Base-by-base conservation (phyloP, 2,329 filamentous ascomycete species). In the Raffaelea deltoideospora region DNA sequence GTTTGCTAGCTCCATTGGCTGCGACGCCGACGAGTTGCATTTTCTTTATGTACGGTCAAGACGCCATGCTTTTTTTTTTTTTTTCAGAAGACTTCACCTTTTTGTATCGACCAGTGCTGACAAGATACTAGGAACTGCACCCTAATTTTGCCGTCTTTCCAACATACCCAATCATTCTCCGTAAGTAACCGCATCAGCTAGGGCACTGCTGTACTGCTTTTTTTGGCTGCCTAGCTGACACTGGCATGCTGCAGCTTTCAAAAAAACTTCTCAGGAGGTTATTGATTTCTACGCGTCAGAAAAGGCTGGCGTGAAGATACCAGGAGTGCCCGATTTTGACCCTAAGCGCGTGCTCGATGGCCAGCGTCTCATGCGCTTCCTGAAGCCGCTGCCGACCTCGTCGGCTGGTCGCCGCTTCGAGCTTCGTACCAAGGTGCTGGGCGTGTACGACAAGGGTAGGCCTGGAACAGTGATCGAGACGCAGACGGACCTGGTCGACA, bases 371-470 rank as follows among this genome's bases (percentile, higher is more conserved):
- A 72, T 92, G 44, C 69, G 78, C 39, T 79, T 90, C 58, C 60
- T 82, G 55, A 84, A 84, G 60, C 73, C 76, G 8, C 66, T 93
- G 5, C 85, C 85, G 11, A 59, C 76, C 1, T 71, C 72, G 7
- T 86, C 78, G 28, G 75, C 65, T 10, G 84, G 83, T 41, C 66
- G 65, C 45, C 73, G 70, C 44, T 90, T 92, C 55, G 79, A 90
- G 64, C 60, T 82, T 43, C 72, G 80, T 47, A 76, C 68, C 50
- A 86, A 79, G 53, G 80, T 92, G 19, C 57, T 92, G 17, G 85
- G 84, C 35, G 81, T 92, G 27, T 92, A 90, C 56, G 85, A 93
- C 63, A 93, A 92, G 65, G 85, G 85, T 49, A 80, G 82, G 47
- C 72, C 83, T 0, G 82, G 82, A 39, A 81, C 78, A 10, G 84